Evolutionary conservation across 2,329 filamentous ascomycete species (phyloP).

Genomic region (Hawksworthiomyces lignivorus): DNA sequence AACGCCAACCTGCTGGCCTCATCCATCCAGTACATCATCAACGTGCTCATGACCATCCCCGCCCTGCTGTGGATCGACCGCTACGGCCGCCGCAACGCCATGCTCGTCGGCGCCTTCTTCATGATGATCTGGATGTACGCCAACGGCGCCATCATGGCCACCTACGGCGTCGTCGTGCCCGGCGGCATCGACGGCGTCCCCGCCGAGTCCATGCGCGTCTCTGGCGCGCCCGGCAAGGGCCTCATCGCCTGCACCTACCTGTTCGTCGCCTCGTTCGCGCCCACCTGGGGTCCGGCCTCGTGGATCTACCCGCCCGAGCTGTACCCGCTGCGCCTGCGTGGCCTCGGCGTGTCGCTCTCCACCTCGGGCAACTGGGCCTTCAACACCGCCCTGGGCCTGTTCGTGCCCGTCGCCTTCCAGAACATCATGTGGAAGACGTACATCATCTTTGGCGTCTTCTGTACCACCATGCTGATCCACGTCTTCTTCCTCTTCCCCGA

Average conservation of each 20-base stretch:
- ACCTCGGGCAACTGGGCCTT: conserved; percentile 32
- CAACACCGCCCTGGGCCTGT: conserved; percentile 31
- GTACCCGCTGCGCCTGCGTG: conserved; percentile 33
- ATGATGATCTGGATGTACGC: conserved; percentile 48
- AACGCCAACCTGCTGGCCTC: conserved; percentile 53
- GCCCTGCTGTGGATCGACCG: conserved; percentile 67
- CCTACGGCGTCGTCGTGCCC: conserved; percentile 29
- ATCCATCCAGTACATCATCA: conserved; percentile 70
- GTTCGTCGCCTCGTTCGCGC: conserved; percentile 45
- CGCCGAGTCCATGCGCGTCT: conserved; percentile 39
- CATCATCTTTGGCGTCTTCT: conserved; percentile 27
- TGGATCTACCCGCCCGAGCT: conserved; percentile 42
- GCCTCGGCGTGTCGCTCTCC: conserved; percentile 27
- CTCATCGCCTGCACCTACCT: conserved; percentile 61
- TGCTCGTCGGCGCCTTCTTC: conserved; percentile 56
- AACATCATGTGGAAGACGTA: conserved; percentile 31
- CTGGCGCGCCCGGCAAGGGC: conserved; percentile 42
- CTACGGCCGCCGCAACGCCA: conserved; percentile 63
- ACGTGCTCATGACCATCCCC: conserved; percentile 70
- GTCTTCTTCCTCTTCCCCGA: conserved; percentile 27
- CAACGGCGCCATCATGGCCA: conserved; percentile 38
- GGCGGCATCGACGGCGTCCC: conserved; percentile 27
- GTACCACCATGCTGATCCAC: conserved; percentile 25
- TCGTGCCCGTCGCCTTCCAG: conserved; percentile 29
- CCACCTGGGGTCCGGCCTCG: conserved; percentile 35